These are phyloP conservation scores for Durusdinium trenchii DNA, from an alignment of 73 alveolate genomes.

Conservation along the genomic window DNA sequence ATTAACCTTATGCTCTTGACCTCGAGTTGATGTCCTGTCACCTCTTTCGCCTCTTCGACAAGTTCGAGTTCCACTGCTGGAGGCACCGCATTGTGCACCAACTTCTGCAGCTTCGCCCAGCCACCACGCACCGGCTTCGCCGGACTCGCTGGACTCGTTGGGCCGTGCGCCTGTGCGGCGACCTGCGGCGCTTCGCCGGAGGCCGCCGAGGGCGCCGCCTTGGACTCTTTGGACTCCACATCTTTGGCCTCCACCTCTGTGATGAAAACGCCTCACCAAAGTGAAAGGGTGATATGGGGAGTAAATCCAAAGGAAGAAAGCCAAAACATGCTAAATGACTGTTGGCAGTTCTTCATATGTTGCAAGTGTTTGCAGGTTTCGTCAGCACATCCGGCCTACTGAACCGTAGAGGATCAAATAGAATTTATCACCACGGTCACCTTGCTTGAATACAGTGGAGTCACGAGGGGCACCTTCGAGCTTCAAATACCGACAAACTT, in stretches of 20 bases:
- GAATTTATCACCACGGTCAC: constrained; percentile 42
- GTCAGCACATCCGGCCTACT: not conserved
- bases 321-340: not conserved
- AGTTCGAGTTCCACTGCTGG: constrained; percentile 15
- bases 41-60: not conserved
- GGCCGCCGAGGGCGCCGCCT: not conserved
- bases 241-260: constrained; percentile 52
- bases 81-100: constrained; percentile 7
- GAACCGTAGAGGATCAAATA: constrained; percentile 15
- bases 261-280: constrained; percentile 5
- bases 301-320: not conserved
- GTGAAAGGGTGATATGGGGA: not conserved
- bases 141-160: not conserved
- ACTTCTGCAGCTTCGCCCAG: not conserved
- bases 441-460: constrained; percentile 20
- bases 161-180: not conserved
- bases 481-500: constrained; percentile 17
- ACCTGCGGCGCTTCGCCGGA: not conserved
- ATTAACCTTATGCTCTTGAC: no score
- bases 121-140: not conserved
- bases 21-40: no score
- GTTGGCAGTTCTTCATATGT: not conserved
- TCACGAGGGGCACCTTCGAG: constrained; percentile 25
- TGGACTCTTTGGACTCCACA: constrained; percentile 15
- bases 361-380: not conserved